phyloP scores from a whole-genome alignment of 2,329 filamentous ascomycete species.

The Beauveria australis region DNA sequence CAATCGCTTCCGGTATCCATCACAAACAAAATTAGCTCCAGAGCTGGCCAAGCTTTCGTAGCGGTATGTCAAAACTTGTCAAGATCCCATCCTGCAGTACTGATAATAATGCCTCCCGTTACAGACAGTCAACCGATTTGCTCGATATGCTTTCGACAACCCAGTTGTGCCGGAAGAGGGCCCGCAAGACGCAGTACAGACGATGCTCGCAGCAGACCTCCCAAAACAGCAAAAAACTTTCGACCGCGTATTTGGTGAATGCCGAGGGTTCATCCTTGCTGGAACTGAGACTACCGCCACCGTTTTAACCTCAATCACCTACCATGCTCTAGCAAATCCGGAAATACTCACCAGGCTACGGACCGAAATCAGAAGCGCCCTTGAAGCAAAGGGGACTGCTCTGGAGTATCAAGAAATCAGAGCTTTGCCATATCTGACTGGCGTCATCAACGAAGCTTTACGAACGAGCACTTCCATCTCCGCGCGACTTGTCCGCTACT shows the following conservation, averaged over 20 bases:
- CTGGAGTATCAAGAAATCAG: background rate
- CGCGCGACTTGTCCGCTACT: background rate
- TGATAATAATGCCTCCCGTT: background rate
- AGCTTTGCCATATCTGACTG: background rate
- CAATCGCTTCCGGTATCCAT: background rate
- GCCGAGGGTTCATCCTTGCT: background rate
- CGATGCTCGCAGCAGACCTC: background rate
- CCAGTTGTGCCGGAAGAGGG: background rate
- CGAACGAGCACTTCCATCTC: background rate
- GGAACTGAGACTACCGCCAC: background rate
- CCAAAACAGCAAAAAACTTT: background rate
- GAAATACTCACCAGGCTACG: background rate
- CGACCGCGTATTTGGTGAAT: background rate
- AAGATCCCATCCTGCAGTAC: too few species aligned
- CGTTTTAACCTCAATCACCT: background rate
- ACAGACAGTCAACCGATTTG: background rate
- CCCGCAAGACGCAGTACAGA: background rate
- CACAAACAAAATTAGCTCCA: background rate
- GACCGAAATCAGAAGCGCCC: background rate
- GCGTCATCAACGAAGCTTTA: background rate
- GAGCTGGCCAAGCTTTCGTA: background rate
- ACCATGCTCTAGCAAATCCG: background rate
- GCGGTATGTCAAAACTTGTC: background rate
- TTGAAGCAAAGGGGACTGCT: background rate
- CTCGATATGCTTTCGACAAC: background rate